Base-by-base conservation (phyloP, 2,329 filamentous ascomycete species). In the Ilyonectria sp. region DNA sequence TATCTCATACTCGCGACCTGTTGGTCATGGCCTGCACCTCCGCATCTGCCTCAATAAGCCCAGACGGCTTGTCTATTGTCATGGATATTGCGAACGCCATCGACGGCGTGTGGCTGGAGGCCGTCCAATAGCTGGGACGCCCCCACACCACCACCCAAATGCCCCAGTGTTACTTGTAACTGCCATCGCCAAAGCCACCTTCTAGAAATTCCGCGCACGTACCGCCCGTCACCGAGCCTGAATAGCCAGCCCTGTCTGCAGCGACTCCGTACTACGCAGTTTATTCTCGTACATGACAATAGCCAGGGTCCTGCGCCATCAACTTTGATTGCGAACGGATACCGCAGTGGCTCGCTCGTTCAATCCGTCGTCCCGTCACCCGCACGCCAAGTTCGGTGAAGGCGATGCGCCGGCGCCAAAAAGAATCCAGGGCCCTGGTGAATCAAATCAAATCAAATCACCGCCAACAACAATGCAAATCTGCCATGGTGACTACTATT, bases 391-490 rank as follows among this genome's bases (percentile, higher is more conserved):
- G 55, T 63, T 75, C 74, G 74, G 74, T 33, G 67, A 72, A 68
- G 63, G 74, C 74, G 74, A 76, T 64, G 71, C 68, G 60, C 69
- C 57, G 50, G 67, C 61, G 62, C 58, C 54, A 49, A 71, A 67
- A 65, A 64, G 60, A 63, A 52, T 53, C 66, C 66, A 50, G 68
- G 67, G 62, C 33, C 65, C 69, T 54, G 52, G 65, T 66, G 63
- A 62, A 68, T 74, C 35, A 69, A 74, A 71, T 74, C 35, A 69
- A 74, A 71, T 69, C 58, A 63, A 66, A 71, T 65, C 59, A 56
- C 37, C 59, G 47, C 69, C 65, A 56, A 57, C 60, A 46, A 54
- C 59, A 69, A 65, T 70, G 63, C 69, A 59, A 70, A 66, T 59
- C 50, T 47, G 59, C 57, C 65, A 60, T 61, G 50, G 65, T 60